phyloP scores from a whole-genome alignment of 352 stramenopile species.

The Globisporangium splendens region DNA sequence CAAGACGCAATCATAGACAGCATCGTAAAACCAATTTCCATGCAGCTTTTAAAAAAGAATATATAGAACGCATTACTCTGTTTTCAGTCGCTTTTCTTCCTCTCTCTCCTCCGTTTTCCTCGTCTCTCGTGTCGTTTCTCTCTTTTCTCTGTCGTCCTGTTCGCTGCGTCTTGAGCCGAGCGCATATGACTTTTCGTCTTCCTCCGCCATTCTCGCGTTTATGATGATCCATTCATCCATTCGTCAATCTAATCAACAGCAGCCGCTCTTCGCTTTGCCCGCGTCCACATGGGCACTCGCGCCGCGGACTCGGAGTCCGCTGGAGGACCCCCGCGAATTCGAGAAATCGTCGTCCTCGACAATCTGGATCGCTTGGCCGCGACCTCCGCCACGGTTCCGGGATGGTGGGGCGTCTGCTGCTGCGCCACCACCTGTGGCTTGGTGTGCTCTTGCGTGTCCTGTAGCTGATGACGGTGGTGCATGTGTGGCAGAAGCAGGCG shows the following conservation, averaged over 20 bases:
- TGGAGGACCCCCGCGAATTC: constrained; percentile 24
- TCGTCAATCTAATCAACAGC: constrained; percentile 32
- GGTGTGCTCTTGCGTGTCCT: background rate
- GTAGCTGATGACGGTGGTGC: constrained; percentile 15
- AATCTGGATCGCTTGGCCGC: constrained; percentile 60
- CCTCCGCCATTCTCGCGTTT: background rate
- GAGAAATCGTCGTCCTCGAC: constrained; percentile 46
- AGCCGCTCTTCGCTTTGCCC: constrained; percentile 53
- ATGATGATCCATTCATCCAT: background rate
- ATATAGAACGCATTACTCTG: too few relatives aligned
- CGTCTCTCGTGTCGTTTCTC: too few relatives aligned
- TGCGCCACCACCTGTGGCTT: background rate
- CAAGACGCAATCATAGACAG: too few relatives aligned
- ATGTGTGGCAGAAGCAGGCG: constrained; percentile 7
- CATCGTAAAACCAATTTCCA: too few relatives aligned
- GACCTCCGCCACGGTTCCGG: constrained; percentile 39
- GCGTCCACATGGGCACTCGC: constrained; percentile 40
- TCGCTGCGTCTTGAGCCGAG: too few relatives aligned
- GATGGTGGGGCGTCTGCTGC: constrained; percentile 9
- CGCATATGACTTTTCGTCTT: background rate
- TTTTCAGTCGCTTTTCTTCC: too few relatives aligned
- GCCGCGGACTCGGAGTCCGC: constrained; percentile 44
- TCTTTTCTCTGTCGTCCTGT: too few relatives aligned
- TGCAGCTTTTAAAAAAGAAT: too few relatives aligned
- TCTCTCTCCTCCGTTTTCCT: too few relatives aligned